phyloP scores from a whole-genome alignment of 2,329 filamentous ascomycete genomes.

The Verticillium isaacii region DNA sequence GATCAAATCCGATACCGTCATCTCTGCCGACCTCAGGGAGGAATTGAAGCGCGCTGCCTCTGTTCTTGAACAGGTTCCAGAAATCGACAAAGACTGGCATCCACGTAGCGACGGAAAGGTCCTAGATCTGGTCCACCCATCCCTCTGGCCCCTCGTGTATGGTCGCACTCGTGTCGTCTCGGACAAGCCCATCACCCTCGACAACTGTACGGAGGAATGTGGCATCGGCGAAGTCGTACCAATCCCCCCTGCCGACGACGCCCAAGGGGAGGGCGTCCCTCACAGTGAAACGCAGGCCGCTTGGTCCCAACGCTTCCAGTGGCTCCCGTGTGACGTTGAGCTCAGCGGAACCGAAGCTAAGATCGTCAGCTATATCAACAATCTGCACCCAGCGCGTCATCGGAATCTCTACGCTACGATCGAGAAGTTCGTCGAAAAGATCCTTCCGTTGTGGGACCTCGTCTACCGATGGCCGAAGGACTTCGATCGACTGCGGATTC shows the following conservation, averaged over 20 bases:
- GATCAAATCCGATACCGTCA: no score
- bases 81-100: no score
- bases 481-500: no score
- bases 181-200: slow-evolving; percentile 26
- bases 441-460: slow-evolving; percentile 41
- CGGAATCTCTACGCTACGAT: slow-evolving; percentile 32
- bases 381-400: slow-evolving; percentile 39
- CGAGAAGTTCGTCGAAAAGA: slow-evolving; percentile 32
- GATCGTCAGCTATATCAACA: slow-evolving; percentile 51
- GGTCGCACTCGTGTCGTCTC: slow-evolving; percentile 34
- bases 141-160: slow-evolving; percentile 56
- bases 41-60: no score
- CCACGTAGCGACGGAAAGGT: slow-evolving; percentile 31
- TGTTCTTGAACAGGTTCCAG: no score
- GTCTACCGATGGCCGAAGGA: no score
- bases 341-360: slow-evolving; percentile 10
- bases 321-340: slow-evolving; percentile 36
- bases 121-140: slow-evolving; percentile 60
- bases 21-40: no score
- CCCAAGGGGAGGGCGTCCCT: slow-evolving; percentile 23
- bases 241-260: slow-evolving; percentile 14
- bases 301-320: slow-evolving; percentile 22
- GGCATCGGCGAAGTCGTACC: no score
- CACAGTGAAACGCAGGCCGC: no score
- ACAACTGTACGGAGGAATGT: slow-evolving; percentile 16